Conservation (phyloP, 75 land plant species). For the Chamaecyparis obtusa region DNA sequence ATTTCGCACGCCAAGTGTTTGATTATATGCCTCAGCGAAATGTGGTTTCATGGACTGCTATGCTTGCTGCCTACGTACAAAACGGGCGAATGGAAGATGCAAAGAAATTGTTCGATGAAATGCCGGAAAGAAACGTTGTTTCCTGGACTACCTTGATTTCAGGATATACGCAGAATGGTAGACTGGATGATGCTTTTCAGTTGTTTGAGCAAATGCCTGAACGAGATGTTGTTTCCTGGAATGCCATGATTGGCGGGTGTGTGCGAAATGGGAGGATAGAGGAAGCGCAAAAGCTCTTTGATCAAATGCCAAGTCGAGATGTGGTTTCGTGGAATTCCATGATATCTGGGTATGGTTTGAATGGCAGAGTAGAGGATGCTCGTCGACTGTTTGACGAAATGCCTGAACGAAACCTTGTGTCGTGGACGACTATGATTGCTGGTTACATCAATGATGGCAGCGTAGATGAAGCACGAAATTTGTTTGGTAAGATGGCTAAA, state of each 20-base stretch:
- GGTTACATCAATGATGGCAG: constrained; percentile 8
- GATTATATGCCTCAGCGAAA: constrained; percentile 3
- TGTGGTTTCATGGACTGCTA: constrained; percentile 8
- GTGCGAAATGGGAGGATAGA: constrained; percentile 3
- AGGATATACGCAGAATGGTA: constrained; percentile 12
- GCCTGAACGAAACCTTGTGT: constrained; percentile 5
- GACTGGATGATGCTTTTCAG: not conserved
- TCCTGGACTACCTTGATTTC: constrained; percentile 16
- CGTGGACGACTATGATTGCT: constrained; percentile 13
- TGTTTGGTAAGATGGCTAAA: constrained; percentile 18
- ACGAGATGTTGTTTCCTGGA: constrained; percentile 17
- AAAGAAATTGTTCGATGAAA: constrained; percentile 7
- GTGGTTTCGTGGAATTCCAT: constrained; percentile 13
- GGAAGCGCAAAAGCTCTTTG: not conserved
- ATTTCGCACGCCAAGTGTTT: constrained; percentile 8
- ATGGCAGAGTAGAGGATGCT: constrained; percentile 4
- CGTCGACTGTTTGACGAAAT: constrained; percentile 7
- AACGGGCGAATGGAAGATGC: constrained; percentile 7
- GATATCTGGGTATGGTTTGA: not conserved
- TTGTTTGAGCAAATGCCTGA: constrained; percentile 13
- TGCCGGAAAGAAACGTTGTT: constrained; percentile 23
- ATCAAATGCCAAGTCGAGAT: constrained; percentile 9
- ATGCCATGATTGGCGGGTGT: constrained; percentile 15
- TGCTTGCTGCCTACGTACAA: not conserved
- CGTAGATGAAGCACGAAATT: constrained; percentile 10